phyloP scores from a whole-genome alignment of 1,139 yeast species.

The Debaryomyces fabryi region DNA sequence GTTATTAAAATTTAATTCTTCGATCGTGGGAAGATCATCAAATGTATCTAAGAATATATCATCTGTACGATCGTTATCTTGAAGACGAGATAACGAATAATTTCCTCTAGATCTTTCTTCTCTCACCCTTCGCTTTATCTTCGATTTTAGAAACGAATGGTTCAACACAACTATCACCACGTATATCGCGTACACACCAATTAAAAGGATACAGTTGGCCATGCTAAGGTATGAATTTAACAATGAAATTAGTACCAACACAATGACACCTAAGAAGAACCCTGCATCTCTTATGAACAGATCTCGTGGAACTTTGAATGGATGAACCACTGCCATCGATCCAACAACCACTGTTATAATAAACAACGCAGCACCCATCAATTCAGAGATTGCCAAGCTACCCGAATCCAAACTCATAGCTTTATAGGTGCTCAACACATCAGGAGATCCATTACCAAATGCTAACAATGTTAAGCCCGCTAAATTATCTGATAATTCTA shows the following conservation, averaged over 20 bases:
- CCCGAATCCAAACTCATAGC: constrained; percentile 73
- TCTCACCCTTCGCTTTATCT: constrained; percentile 22
- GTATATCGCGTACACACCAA: constrained; percentile 54
- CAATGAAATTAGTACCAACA: constrained; percentile 44
- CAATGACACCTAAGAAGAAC: constrained; percentile 53
- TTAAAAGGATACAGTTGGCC: constrained; percentile 50
- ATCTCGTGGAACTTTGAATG: constrained; percentile 58
- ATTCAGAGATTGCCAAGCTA: constrained; percentile 82
- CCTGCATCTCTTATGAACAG: constrained; percentile 58
- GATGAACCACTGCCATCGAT: constrained; percentile 66
- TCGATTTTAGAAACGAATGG: constrained; percentile 30
- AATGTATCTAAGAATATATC: constrained; percentile 28
- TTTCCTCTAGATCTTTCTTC: constrained; percentile 35
- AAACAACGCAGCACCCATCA: constrained; percentile 82
- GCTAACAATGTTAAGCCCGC: constrained; percentile 90
- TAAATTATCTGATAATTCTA: constrained; percentile 72
- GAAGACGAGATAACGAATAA: constrained; percentile 14
- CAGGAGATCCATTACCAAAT: constrained; percentile 92
- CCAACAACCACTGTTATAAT: constrained; percentile 79
- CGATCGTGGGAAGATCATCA: constrained; percentile 36
- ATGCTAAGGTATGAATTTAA: constrained; percentile 48
- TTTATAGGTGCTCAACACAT: constrained; percentile 78
- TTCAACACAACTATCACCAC: constrained; percentile 46
- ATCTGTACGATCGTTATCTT: constrained; percentile 12
- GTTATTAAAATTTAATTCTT: constrained; percentile 26